Base-by-base conservation (phyloP, 805 yeast genomes). In the Metschnikowia arizonensis region DNA sequence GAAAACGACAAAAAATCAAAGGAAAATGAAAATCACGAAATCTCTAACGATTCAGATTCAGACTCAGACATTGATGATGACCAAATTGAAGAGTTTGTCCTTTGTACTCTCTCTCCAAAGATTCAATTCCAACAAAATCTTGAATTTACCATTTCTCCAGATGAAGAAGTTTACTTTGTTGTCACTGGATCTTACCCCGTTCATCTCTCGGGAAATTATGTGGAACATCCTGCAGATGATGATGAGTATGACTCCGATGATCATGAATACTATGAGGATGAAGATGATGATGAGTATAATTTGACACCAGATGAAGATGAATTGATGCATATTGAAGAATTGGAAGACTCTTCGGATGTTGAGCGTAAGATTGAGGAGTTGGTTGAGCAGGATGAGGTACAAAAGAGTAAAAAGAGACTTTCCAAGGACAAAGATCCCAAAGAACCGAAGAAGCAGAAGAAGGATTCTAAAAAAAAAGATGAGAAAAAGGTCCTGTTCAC, bases 151-250 rank as follows among this genome's bases (percentile, higher is more conserved):
- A 85, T 93, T 61, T 78, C 84, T 45, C 96, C 98, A 61, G 91
- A 83, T 61, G 99, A 93, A 73, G 96, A 90, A 63, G 88, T 93
- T 50, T 82, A 76, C 74, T 93, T 93, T 62, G 95, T 88, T 62
- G 97, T 87, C 47, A 85, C 96, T 50, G 99, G 99, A 63, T 88
- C 97, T 23, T 91, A 89, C 75, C 85, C 95, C 55, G 77, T 93
- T 55, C 95, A 91, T 67, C 74, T 93, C 59, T 76, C 87, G 56
- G 99, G 99, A 75, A 91, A 93, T 83, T 89, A 84, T 72, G 84
- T 93, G 62, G 95, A 87, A 68, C 97, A 90, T 69, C 97, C 98
- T 66, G 88, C 82, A 60, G 96, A 90, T 61, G 80, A 90, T 61
- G 80, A 74, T 21, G 24, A 21, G 24, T 21, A 21, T 21, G 24